These are phyloP conservation scores for Coccomyxa sp. DNA, from an alignment of 139 green algal species.

Conservation along the genomic window DNA sequence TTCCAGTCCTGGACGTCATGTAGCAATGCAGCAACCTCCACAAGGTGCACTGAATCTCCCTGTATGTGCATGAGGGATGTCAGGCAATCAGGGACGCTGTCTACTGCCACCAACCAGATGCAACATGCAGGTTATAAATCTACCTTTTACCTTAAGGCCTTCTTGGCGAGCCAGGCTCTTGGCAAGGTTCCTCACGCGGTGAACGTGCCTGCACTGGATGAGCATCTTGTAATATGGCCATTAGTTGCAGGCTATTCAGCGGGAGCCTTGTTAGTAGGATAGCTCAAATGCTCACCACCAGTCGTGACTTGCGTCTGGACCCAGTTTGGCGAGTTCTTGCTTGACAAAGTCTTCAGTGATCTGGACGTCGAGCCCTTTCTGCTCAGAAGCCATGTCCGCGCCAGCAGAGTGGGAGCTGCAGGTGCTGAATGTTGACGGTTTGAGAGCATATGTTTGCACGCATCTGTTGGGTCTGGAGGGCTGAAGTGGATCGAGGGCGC, in stretches of 20 bases:
- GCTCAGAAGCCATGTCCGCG: too few species aligned
- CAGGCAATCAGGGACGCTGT: too few species aligned
- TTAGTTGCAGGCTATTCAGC: not conserved
- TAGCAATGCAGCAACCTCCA: slow-evolving; percentile 61
- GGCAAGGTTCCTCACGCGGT: slow-evolving; percentile 19
- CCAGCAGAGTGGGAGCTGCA: not conserved
- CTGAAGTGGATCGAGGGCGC: too few species aligned
- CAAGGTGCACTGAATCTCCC: slow-evolving; percentile 9
- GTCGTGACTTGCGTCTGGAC: slow-evolving; percentile 21
- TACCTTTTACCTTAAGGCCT: slow-evolving; percentile 1
- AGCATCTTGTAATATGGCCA: not conserved
- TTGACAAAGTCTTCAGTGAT: slow-evolving; percentile 2
- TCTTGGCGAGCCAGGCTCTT: slow-evolving; percentile 16
- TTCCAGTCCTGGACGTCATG: slow-evolving; percentile 67
- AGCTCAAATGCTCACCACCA: slow-evolving; percentile 7
- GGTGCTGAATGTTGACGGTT: not conserved
- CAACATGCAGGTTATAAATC: not conserved
- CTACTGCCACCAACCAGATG: too few species aligned
- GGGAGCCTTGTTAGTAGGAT: not conserved
- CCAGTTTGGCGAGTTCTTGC: not conserved
- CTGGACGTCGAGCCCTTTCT: not conserved
- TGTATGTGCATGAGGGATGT: too few species aligned
- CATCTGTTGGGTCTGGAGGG: too few species aligned
- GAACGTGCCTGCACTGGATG: slow-evolving; percentile 13
- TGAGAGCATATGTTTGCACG: too few species aligned